Conservation (phyloP, 768 basidiomycete genomes). For the Mycena galopus region DNA sequence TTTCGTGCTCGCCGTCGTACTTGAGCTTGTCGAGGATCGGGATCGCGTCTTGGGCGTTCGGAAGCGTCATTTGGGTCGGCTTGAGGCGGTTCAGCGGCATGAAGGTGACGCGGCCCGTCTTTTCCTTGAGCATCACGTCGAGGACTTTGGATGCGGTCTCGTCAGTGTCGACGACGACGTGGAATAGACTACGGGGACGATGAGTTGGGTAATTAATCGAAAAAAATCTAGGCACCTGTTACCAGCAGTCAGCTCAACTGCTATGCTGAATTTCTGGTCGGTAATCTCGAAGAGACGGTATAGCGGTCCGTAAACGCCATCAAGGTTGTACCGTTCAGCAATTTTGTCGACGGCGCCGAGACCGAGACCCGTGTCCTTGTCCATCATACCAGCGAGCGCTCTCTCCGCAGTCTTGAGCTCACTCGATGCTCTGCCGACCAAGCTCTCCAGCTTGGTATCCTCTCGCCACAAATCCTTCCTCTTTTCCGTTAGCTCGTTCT, state of each 20-base stretch:
- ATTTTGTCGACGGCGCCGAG: slow-evolving; percentile 90
- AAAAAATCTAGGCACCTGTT: slow-evolving; percentile 73
- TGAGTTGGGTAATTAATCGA: slow-evolving; percentile 21
- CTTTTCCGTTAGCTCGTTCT: slow-evolving; percentile 78
- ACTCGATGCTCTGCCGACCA: slow-evolving; percentile 81
- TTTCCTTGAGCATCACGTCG: slow-evolving; percentile 93
- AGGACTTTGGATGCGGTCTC: slow-evolving; percentile 93
- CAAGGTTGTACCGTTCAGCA: slow-evolving; percentile 77
- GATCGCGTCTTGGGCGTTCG: slow-evolving; percentile 82
- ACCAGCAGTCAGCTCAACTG: slow-evolving; percentile 95
- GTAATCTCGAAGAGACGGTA: slow-evolving; percentile 94
- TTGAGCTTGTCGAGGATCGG: slow-evolving; percentile 87
- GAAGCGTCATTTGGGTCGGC: slow-evolving; percentile 74
- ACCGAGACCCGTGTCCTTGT: slow-evolving; percentile 96
- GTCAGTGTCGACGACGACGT: slow-evolving; percentile 98
- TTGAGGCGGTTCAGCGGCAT: slow-evolving; percentile 97
- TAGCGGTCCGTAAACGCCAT: slow-evolving; percentile 93
- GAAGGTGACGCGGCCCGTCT: slow-evolving; percentile 95
- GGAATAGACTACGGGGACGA: slow-evolving; percentile 78
- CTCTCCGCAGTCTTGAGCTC: slow-evolving; percentile 88
- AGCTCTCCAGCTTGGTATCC: slow-evolving; percentile 88
- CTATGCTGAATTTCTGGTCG: slow-evolving; percentile 90
- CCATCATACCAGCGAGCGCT: slow-evolving; percentile 90
- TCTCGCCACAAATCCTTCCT: slow-evolving; percentile 96
- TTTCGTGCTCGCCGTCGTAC: slow-evolving; percentile 76